Percentiles rank a stretch among this genome's conserved stretches.
These are phyloP conservation scores for Hemileccinum rubropunctum DNA, from an alignment of 768 basidiomycete genomes.

Conservation along the genomic window DNA sequence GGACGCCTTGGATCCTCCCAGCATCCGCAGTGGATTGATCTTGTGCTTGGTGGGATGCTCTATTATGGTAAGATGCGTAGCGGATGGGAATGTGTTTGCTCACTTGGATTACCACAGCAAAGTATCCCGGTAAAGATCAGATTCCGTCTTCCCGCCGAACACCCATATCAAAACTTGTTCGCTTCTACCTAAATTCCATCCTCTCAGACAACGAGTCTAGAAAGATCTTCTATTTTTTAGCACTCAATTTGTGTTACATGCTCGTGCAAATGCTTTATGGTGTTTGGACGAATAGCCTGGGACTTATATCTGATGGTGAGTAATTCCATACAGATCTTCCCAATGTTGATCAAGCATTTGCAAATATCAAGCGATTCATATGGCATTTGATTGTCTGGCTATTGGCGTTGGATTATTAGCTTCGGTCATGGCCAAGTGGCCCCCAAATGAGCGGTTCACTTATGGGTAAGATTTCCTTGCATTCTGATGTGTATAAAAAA, in stretches of 20 bases:
- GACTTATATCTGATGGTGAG: constrained; percentile 94
- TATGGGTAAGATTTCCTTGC: constrained; percentile 66
- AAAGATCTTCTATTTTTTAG: constrained; percentile 95
- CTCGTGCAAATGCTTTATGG: constrained; percentile 96
- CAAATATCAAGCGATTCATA: constrained; percentile 81
- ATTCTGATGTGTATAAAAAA: background rate
- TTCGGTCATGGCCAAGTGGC: constrained; percentile 98
- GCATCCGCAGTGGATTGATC: constrained; percentile 55
- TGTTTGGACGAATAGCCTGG: constrained; percentile 95
- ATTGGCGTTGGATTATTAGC: constrained; percentile 94
- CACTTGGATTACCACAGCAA: constrained; percentile 36
- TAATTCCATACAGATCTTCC: background rate
- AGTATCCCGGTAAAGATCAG: constrained; percentile 49
- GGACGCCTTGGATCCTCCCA: constrained; percentile 67
- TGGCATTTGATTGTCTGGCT: constrained; percentile 99
- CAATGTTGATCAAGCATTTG: constrained; percentile 2
- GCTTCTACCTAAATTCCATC: constrained; percentile 84
- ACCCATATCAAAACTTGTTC: constrained; percentile 51
- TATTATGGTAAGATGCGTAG: constrained; percentile 53
- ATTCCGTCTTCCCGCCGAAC: constrained; percentile 45
- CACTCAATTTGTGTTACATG: constrained; percentile 96
- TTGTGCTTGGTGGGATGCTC: constrained; percentile 53
- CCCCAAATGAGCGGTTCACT: constrained; percentile 90
- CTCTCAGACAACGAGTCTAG: constrained; percentile 89
- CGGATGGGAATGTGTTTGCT: constrained; percentile 2